phyloP scores from a whole-genome alignment of 345 rosid genomes.

The Dimocarpus longan region DNA sequence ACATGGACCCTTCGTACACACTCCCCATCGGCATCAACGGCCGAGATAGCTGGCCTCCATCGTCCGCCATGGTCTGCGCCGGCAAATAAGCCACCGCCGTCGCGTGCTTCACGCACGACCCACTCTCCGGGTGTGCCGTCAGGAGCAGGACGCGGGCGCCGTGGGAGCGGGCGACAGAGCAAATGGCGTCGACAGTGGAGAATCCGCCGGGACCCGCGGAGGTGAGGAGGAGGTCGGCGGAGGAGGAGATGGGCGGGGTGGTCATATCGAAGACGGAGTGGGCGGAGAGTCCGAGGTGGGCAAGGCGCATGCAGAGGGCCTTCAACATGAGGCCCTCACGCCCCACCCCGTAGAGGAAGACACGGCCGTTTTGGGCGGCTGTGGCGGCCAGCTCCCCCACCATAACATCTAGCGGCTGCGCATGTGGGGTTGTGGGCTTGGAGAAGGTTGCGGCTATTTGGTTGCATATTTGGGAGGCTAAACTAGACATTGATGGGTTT shows the following conservation, averaged over 20 bases:
- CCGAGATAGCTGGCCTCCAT: conserved; percentile 29
- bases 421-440: conserved; percentile 43
- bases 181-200: conserved; percentile 84
- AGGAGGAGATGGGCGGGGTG: conserved; percentile 67
- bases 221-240: conserved; percentile 66
- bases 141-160: conserved; percentile 67
- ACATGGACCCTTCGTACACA: conserved; percentile 83
- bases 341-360: conserved; percentile 87
- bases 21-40: conserved; percentile 90
- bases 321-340: conserved; percentile 89
- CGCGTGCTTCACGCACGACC: conserved; percentile 63
- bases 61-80: conserved; percentile 85
- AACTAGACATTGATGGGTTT: conserved; percentile 21
- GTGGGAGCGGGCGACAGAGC: conserved; percentile 56
- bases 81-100: conserved; percentile 64
- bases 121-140: conserved; percentile 72
- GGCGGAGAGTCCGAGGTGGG: conserved; percentile 77
- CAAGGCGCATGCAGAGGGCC: conserved; percentile 82
- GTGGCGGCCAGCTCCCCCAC: conserved; percentile 48
- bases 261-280: conserved; percentile 84
- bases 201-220: conserved; percentile 87
- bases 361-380: conserved; percentile 45
- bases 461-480: conserved; percentile 63
- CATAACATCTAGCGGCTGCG: conserved; percentile 56
- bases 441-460: conserved; percentile 71